phyloP scores from a whole-genome alignment of 768 basidiomycete genomes.

The Mycena galopus region DNA sequence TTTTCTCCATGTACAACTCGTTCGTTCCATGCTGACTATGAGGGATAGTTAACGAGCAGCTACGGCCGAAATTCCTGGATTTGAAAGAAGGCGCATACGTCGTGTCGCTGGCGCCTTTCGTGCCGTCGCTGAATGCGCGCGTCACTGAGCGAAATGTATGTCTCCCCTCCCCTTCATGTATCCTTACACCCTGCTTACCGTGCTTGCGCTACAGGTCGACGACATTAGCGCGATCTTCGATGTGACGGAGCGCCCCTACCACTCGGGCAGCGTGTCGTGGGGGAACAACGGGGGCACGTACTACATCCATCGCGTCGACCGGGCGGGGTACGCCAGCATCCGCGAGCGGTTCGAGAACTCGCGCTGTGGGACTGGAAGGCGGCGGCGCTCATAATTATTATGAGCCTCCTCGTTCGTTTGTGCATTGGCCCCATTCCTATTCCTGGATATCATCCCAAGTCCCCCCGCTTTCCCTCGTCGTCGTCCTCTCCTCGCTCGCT shows the following conservation, averaged over 20 bases:
- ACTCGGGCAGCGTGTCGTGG: slow-evolving; percentile 87
- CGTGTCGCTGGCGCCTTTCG: slow-evolving; percentile 89
- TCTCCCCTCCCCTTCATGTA: slow-evolving; percentile 11
- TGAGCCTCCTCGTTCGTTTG: too few relatives aligned
- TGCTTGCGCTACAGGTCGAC: slow-evolving; percentile 62
- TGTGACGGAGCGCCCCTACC: slow-evolving; percentile 75
- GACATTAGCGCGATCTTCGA: slow-evolving; percentile 89
- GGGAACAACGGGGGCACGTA: slow-evolving; percentile 77
- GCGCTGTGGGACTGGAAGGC: slow-evolving; percentile 43
- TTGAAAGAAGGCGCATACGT: slow-evolving; percentile 94
- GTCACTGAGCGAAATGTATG: slow-evolving; percentile 88
- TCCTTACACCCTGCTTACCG: slow-evolving; percentile 11
- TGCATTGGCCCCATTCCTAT: too few relatives aligned
- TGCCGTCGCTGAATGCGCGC: slow-evolving; percentile 77
- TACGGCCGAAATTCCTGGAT: slow-evolving; percentile 93
- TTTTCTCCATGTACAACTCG: slow-evolving; percentile 36
- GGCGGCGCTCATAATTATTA: slow-evolving; percentile 22
- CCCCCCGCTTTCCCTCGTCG: background rate
- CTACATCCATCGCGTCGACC: slow-evolving; percentile 83
- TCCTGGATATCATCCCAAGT: background rate
- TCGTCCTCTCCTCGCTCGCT: too few relatives aligned
- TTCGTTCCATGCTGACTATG: slow-evolving; percentile 17
- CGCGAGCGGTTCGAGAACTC: slow-evolving; percentile 68
- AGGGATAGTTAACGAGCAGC: slow-evolving; percentile 82
- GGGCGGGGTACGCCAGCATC: slow-evolving; percentile 75